Percentiles rank a stretch among this genome's conserved stretches.
These are phyloP conservation scores for Trichoderma aggressivum DNA, from an alignment of 2,329 filamentous ascomycete species.

Conservation along the genomic window DNA sequence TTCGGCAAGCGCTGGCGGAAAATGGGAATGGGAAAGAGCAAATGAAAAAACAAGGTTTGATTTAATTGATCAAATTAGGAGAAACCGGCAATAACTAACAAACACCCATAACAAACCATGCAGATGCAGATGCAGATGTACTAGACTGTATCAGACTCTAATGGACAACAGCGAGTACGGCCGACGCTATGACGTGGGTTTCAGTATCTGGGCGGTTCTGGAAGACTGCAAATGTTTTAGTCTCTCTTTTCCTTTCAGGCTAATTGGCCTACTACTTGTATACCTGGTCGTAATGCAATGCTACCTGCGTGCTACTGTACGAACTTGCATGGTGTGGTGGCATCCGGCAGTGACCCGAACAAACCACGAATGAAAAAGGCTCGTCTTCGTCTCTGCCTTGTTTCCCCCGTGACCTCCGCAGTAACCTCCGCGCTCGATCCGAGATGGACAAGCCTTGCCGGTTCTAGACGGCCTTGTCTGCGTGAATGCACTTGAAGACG, in stretches of 20 bases:
- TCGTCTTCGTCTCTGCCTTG: not conserved
- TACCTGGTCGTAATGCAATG: too few relatives aligned
- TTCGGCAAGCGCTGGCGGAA: not conserved
- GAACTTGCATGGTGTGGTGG: not conserved
- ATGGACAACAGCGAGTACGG: not conserved
- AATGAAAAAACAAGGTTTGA: not conserved
- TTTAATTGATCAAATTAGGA: not conserved
- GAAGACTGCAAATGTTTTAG: not conserved
- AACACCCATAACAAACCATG: not conserved
- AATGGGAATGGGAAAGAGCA: not conserved
- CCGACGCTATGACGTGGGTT: not conserved
- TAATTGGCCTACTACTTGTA: not conserved
- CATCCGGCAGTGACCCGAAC: not conserved
- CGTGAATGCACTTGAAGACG: not conserved
- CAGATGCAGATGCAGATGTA: not conserved
- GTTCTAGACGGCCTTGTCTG: not conserved
- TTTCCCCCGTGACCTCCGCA: not conserved
- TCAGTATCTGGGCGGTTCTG: not conserved
- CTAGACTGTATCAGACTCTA: too few relatives aligned
- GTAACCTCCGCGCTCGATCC: not conserved
- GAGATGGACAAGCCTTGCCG: not conserved
- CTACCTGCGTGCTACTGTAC: not conserved
- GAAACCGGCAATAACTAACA: not conserved
- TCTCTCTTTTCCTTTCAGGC: not conserved
- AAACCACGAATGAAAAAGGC: not conserved